Base-by-base conservation (phyloP, 805 yeast genomes). In the Candida gorgasii region DNA sequence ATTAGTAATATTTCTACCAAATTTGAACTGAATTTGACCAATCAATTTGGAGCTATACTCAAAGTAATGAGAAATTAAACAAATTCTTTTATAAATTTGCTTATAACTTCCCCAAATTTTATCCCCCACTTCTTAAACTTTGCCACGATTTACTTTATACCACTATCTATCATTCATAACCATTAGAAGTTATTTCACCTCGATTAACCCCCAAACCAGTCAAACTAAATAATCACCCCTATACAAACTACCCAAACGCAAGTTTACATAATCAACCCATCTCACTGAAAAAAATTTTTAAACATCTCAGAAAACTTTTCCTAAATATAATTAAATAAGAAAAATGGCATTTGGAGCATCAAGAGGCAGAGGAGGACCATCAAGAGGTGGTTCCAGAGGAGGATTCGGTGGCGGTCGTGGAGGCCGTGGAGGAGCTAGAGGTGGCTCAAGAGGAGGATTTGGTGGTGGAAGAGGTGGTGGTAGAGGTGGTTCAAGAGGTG, bases 271-370 rank as follows among this genome's bases (percentile, higher is more conserved):
- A 42, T 34, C 45, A 29, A 14, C 15, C 18, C 36, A 9, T 28
- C 40, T 27, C 16, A 8, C 35, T 24, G 19, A 12, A 22, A 27
- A 36, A 36, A 27, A 13, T 36, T 36, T 36, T 36, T 36, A 36
- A 36, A 17, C 42, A 42, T 18, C 34, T 14, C 35, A 36, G 11
- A 34, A 34, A 42, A 42, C 8, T 36, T 29, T 24, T 17, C 27
- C 18, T 16, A 24, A 8, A 24, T 14, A 14, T 24, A 37, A 40
- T 33, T 28, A 35, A 37, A 31, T 32, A 28, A 20, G 13, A 8
- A 31, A 15, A 73, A 87, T 88, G 95, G 88, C 92, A 63, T 84
- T 83, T 55, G 68, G 67, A 64, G 80, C 83, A 69, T 80, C 86
- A 55, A 75, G 86, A 70, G 84, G 87, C 55, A 67, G 73, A 43